phyloP scores from a whole-genome alignment of 2,329 filamentous ascomycete species.

The Metarhizium brunneum region DNA sequence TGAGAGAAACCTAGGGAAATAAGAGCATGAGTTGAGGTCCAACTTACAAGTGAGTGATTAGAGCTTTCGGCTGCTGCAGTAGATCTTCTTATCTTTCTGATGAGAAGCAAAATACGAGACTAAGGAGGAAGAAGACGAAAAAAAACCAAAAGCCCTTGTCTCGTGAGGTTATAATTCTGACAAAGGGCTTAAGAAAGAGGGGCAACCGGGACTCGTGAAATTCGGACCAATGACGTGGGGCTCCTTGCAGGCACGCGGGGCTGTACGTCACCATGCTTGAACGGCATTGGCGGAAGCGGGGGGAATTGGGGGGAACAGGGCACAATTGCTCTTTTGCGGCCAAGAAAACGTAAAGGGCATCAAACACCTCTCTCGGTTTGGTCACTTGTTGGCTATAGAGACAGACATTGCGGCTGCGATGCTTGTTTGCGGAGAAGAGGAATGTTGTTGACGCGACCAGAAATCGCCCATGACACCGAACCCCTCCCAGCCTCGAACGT shows the following conservation, averaged over 20 bases:
- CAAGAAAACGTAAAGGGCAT: background rate
- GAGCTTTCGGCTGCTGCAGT: too few species aligned
- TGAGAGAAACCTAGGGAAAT: background rate
- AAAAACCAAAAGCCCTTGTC: too few species aligned
- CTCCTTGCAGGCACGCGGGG: background rate
- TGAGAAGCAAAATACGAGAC: too few species aligned
- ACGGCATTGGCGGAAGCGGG: background rate
- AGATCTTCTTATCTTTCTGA: too few species aligned
- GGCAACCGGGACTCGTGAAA: background rate
- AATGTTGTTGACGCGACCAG: too few species aligned
- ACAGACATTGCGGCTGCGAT: too few species aligned
- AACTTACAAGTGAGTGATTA: background rate
- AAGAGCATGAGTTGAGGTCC: background rate
- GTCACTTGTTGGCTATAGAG: too few species aligned
- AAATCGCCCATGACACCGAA: too few species aligned
- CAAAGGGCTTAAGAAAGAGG: constrained; percentile 1
- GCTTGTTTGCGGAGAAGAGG: too few species aligned
- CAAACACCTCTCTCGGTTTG: too few species aligned
- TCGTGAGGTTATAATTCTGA: background rate
- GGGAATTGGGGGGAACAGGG: background rate
- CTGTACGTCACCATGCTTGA: background rate
- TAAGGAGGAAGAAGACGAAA: too few species aligned
- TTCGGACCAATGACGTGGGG: background rate
- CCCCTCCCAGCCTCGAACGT: too few species aligned
- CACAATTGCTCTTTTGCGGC: background rate